phyloP scores from a whole-genome alignment of 169 alveolate species.

The Besnoitia besnoiti region DNA sequence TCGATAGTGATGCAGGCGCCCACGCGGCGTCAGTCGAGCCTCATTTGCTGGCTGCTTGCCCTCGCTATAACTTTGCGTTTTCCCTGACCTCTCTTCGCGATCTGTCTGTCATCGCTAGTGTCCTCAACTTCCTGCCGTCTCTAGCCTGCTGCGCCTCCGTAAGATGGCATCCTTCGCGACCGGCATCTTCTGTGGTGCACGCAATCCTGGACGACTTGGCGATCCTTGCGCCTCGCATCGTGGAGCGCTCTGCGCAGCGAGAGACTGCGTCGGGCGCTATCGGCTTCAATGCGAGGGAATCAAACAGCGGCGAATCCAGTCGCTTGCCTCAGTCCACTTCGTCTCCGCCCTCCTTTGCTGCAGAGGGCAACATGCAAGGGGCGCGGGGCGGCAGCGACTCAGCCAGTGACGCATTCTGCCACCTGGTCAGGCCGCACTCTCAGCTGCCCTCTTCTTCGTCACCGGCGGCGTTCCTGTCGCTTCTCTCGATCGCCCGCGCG shows the following conservation, averaged over 20 bases:
- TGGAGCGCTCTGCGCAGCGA: neutral
- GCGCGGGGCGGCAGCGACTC: neutral
- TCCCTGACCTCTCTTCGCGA: conserved; percentile 22
- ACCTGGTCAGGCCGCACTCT: neutral
- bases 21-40: neutral
- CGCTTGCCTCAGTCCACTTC: neutral
- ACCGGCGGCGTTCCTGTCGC: neutral
- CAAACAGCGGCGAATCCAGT: neutral
- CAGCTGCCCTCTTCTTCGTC: neutral
- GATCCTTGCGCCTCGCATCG: neutral
- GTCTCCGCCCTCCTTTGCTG: neutral
- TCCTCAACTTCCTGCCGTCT: conserved; percentile 24
- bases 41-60: neutral
- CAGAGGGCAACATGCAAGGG: neutral
- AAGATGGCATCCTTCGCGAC: neutral
- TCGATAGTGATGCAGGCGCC: too few species aligned
- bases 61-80: conserved; percentile 14
- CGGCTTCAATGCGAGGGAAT: neutral
- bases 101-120: neutral
- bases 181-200: neutral
- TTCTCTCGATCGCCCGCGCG: conserved; percentile 20
- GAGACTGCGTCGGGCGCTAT: neutral
- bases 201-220: conserved; percentile 1
- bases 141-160: neutral
- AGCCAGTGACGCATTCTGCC: too few species aligned